These are phyloP conservation scores for Stephanodiscus triporus DNA, from an alignment of 108 stramenopile species.

Conservation along the genomic window DNA sequence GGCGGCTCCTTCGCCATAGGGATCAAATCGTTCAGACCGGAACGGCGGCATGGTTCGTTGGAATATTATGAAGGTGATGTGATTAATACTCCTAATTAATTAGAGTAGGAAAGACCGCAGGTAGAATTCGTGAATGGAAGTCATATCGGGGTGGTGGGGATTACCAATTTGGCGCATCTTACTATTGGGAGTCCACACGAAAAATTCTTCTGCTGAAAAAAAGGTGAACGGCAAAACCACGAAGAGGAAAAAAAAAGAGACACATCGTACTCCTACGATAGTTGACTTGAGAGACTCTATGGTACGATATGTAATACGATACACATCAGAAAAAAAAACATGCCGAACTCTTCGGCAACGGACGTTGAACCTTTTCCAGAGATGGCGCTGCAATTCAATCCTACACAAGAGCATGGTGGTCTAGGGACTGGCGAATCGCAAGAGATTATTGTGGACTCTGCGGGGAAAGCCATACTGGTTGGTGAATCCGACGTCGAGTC, in stretches of 20 bases:
- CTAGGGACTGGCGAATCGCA: conserved; percentile 7
- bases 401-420: not conserved
- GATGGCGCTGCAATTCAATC: conserved; percentile 2
- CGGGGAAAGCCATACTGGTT: conserved; percentile 15
- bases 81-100: not conserved
- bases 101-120: no score
- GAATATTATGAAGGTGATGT: not conserved
- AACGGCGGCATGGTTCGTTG: conserved; percentile 27
- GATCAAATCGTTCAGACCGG: conserved; percentile 23
- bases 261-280: no score
- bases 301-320: not conserved
- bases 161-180: no score
- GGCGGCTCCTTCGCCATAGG: conserved; percentile 14
- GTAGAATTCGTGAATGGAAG: no score
- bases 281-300: not conserved
- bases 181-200: no score
- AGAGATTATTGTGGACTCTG: conserved; percentile 21
- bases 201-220: no score
- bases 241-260: no score
- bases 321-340: no score
- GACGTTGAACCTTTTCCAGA: not conserved
- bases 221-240: no score
- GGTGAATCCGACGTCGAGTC: conserved; percentile 10
- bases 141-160: no score
- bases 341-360: not conserved